Evolutionary conservation across 495 filamentous ascomycete genomes (phyloP).

Genomic region (Neurospora sp.): DNA sequence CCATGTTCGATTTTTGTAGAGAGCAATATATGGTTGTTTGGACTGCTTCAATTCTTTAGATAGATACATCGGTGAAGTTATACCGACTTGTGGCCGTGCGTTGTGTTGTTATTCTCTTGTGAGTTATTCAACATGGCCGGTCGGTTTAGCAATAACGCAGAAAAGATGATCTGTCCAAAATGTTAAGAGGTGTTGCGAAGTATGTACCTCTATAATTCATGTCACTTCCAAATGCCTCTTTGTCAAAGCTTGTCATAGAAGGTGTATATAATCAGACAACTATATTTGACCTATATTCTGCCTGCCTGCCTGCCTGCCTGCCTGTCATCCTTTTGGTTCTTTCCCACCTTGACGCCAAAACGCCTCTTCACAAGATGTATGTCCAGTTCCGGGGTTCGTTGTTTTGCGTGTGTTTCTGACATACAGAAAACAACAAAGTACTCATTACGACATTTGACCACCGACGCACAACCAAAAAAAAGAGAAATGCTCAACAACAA

Average conservation of each 20-base stretch:
- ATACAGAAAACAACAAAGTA: not conserved
- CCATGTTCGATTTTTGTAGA: not conserved
- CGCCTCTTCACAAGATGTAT: slow-evolving; percentile 3
- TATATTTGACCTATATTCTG: not conserved
- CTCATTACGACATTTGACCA: not conserved
- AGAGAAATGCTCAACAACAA: not conserved
- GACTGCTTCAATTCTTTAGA: not conserved
- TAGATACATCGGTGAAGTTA: too few species aligned
- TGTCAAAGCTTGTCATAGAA: not conserved
- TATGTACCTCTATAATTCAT: too few species aligned
- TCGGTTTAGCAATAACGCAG: too few species aligned
- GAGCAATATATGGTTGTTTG: not conserved
- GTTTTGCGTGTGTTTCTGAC: not conserved
- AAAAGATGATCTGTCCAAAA: too few species aligned
- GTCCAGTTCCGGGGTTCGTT: not conserved
- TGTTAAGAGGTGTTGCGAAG: too few species aligned
- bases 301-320: not conserved
- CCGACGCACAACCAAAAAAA: not conserved
- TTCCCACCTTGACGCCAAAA: slow-evolving; percentile 10
- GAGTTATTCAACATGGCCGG: too few species aligned
- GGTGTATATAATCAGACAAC: not conserved
- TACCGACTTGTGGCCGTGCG: too few species aligned
- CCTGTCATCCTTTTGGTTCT: not conserved
- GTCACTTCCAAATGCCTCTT: not conserved
- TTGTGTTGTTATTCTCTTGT: too few species aligned